Evolutionary conservation across 1,284 basidiomycete genomes (phyloP).

Genomic region (Cystobasidium sp.): DNA sequence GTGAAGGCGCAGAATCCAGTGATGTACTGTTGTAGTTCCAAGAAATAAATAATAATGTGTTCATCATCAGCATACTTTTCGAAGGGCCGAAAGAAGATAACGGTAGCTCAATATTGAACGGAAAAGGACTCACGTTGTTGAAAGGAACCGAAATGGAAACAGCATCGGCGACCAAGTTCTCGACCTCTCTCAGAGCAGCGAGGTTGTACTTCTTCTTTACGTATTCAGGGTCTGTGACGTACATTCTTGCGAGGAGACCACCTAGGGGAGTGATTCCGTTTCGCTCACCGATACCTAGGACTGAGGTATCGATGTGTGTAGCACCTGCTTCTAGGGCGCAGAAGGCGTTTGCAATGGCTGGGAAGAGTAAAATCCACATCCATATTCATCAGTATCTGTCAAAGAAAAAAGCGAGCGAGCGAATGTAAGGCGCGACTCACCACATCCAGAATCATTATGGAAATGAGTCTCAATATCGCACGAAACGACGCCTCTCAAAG

Average conservation of each 20-base stretch:
- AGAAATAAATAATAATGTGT: too few species aligned
- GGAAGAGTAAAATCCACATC: conserved; percentile 33
- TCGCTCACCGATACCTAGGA: conserved; percentile 96
- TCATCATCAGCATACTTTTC: too few species aligned
- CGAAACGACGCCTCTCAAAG: conserved; percentile 89
- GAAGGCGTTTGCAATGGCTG: conserved; percentile 98
- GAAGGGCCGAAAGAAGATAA: too few species aligned
- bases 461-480: conserved; percentile 99
- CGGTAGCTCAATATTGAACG: too few species aligned
- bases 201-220: conserved; percentile 99
- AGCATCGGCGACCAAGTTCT: conserved; percentile 98
- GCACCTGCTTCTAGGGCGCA: conserved; percentile 98
- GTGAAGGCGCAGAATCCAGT: conserved; percentile 98
- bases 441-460: conserved; percentile 93
- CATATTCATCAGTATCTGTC: background rate
- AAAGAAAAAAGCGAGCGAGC: background rate
- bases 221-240: conserved; percentile 77
- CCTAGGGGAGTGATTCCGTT: conserved; percentile 99
- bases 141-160: conserved; percentile 98
- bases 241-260: conserved; percentile 94
- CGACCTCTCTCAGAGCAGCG: conserved; percentile 93
- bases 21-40: too few species aligned
- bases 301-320: conserved; percentile 95
- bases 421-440: conserved; percentile 63
- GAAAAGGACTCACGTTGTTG: conserved; percentile 83